A percentile compares a stretch with the other conserved stretches of the same genome.
Evolutionary conservation across 2,329 filamentous ascomycete species (phyloP).

Genomic region (Stenocarpella maydis): DNA sequence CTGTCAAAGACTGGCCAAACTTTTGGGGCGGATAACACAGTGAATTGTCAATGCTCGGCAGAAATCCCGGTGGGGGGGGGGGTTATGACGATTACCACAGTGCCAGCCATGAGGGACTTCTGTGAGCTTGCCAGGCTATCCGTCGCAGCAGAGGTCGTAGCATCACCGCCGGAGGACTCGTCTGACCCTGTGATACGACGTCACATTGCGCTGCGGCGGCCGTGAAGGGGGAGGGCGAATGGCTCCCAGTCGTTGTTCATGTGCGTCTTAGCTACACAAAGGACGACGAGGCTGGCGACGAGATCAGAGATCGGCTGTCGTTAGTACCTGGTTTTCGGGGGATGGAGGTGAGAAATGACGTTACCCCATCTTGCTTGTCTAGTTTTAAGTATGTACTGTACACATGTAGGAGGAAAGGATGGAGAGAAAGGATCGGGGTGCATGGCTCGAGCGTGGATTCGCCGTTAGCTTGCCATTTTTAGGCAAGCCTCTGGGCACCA

Average conservation of each 20-base stretch:
- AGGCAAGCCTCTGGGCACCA: too few relatives aligned
- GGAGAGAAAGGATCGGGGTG: neutral
- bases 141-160: neutral
- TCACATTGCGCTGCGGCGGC: slow-evolving; percentile 16
- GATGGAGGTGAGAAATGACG: neutral
- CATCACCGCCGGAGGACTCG: slow-evolving; percentile 14
- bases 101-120: neutral
- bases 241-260: slow-evolving; percentile 19
- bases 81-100: neutral
- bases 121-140: neutral
- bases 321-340: neutral
- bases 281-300: neutral
- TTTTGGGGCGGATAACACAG: neutral
- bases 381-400: too few relatives aligned
- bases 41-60: neutral
- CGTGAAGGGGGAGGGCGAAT: slow-evolving; percentile 21
- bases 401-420: neutral
- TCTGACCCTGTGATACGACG: slow-evolving; percentile 21
- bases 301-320: slow-evolving; percentile 20
- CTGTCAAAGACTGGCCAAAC: neutral
- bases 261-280: slow-evolving; percentile 24
- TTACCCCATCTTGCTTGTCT: neutral
- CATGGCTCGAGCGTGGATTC: too few relatives aligned
- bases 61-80: too few relatives aligned
- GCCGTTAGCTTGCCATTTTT: too few relatives aligned